phyloP scores from a whole-genome alignment of 768 basidiomycete species.

The Termitomyces sp. region DNA sequence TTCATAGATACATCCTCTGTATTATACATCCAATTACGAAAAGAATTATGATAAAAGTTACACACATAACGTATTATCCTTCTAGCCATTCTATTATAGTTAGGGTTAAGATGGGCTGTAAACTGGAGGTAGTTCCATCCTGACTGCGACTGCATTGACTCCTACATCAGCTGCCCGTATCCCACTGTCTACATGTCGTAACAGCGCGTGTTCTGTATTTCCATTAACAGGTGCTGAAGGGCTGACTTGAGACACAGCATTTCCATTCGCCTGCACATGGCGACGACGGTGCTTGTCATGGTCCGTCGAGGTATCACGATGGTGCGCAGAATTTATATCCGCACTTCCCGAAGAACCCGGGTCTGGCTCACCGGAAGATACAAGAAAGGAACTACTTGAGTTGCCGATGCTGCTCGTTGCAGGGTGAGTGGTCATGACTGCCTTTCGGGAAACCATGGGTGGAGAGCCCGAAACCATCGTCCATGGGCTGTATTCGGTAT shows the following conservation, averaged over 20 bases:
- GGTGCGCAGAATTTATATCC: not conserved
- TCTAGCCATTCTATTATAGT: too few species aligned
- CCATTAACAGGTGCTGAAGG: not conserved
- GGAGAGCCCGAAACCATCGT: slow-evolving; percentile 1
- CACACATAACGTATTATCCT: too few species aligned
- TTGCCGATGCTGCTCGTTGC: slow-evolving; percentile 6
- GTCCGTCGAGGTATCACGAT: not conserved
- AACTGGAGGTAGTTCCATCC: slow-evolving; percentile 6
- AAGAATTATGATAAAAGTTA: too few species aligned
- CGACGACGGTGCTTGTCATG: not conserved
- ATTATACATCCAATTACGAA: too few species aligned
- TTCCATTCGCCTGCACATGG: not conserved
- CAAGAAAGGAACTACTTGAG: not conserved
- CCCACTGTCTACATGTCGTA: slow-evolving; percentile 5
- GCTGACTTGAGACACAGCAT: not conserved
- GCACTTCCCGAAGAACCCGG: not conserved
- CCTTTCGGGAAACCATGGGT: slow-evolving; percentile 5
- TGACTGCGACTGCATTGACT: not conserved
- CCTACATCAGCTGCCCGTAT: not conserved
- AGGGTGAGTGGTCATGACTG: not conserved
- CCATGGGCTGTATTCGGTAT: not conserved
- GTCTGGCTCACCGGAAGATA: not conserved
- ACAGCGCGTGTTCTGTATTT: not conserved
- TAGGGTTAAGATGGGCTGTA: slow-evolving; percentile 1
- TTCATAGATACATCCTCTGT: too few species aligned